Evolutionary conservation across 1,139 yeast genomes (phyloP), one percentile per base, ranked within the genome.

Genomic region (Kurtzmaniella natalensis): DNA sequence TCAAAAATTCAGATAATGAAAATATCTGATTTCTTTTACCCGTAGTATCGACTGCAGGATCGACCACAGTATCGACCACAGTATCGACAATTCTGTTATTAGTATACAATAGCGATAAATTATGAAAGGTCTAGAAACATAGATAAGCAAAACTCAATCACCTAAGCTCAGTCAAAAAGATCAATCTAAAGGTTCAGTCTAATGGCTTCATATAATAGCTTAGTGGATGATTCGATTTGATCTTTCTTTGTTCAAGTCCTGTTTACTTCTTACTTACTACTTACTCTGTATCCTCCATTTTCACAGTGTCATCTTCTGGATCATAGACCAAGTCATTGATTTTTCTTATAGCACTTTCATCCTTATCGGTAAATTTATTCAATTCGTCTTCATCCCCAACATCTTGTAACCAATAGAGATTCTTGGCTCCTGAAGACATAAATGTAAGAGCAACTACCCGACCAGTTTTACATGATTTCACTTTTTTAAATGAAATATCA

Each of bases 381-480:
- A 77, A 80, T 25, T 70, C 69, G 38, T 70, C 76, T 40, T 76
- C 78, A 47, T 79, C 87, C 30, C 83, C 81, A 25, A 75, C 69
- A 45, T 83, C 88, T 60, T 92, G 98, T 61, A 92, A 67, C 98
- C 98, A 92, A 59, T 81, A 92, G 57, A 89, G 69, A 51, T 77
- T 76, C 55, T 81, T 82, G 38, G 89, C 88, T 28, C 95, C 94
- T 5, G 95, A 83, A 42, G 92, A 79, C 49, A 76, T 67, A 57
- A 88, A 88, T 37, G 84, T 78, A 56, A 92, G 71, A 37, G 88
- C 85, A 57, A 82, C 83, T 18, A 92, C 88, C 43, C 98, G 69
- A 8, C 97, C 97, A 3, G 87, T 78, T 33, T 68, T 74, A 54
- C 95, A 83, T 17, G 89, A 78, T 34, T 70, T 62, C 30, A 88